Conservation (phyloP, 805 yeast species). For the Priceomyces melissophilus region DNA sequence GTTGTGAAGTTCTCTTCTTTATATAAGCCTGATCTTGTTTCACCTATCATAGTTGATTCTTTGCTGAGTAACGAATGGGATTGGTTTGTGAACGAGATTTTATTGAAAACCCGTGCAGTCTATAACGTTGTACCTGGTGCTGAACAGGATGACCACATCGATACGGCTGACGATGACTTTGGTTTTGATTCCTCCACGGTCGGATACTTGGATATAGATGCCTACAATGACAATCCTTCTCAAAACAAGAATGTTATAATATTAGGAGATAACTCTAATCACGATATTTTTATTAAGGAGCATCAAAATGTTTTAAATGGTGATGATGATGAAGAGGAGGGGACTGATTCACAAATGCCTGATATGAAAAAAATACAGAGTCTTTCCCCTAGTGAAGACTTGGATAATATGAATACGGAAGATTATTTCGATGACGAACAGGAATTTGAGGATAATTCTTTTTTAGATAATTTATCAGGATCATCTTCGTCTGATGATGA, state of each 20-base stretch:
- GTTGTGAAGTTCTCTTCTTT: conserved; percentile 80
- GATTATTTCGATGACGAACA: conserved; percentile 26
- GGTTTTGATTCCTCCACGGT: conserved; percentile 34
- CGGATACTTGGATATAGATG: conserved; percentile 36
- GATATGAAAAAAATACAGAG: conserved; percentile 19
- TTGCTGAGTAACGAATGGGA: conserved; percentile 49
- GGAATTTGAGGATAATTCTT: conserved; percentile 28
- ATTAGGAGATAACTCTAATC: conserved; percentile 34
- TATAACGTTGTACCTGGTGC: conserved; percentile 58
- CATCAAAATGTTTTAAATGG: conserved; percentile 10
- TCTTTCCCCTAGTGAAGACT: conserved; percentile 29
- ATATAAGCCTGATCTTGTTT: conserved; percentile 57
- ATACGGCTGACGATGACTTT: conserved; percentile 32
- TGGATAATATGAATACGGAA: conserved; percentile 16
- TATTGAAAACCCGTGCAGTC: conserved; percentile 51
- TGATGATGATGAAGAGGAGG: conserved; percentile 19
- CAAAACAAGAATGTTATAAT: conserved; percentile 23
- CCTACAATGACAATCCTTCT: conserved; percentile 26
- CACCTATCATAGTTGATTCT: conserved; percentile 50
- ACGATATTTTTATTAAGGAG: conserved; percentile 23
- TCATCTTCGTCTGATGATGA: conserved; percentile 33
- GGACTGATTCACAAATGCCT: conserved; percentile 16
- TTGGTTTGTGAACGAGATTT: conserved; percentile 46
- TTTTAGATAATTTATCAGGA: conserved; percentile 39
- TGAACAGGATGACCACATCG: conserved; percentile 23